Conservation (phyloP, 768 basidiomycete genomes). For the Lyophyllum semitale region DNA sequence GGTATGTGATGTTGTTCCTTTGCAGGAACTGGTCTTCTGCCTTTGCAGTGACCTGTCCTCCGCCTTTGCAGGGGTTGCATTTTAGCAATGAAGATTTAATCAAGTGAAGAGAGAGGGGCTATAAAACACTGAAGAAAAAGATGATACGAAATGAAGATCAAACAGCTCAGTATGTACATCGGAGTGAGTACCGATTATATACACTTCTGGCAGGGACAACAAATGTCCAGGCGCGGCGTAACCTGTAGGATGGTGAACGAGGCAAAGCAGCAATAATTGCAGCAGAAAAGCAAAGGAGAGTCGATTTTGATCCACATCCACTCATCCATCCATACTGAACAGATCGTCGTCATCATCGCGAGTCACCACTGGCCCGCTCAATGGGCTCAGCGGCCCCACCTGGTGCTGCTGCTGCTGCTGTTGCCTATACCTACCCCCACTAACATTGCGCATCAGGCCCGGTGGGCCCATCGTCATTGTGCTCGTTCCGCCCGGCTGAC, state of each 20-base stretch:
- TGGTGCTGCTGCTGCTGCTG: constrained; percentile 19
- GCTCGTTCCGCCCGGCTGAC: constrained; percentile 19
- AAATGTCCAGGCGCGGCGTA: not conserved
- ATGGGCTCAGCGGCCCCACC: constrained; percentile 52
- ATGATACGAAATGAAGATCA: not conserved
- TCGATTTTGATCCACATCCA: not conserved
- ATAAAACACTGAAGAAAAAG: not conserved
- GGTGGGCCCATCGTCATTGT: constrained; percentile 32
- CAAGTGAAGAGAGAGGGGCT: not conserved
- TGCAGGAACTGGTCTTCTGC: too few relatives aligned
- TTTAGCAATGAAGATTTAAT: too few relatives aligned
- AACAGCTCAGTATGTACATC: not conserved
- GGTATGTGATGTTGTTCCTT: too few relatives aligned
- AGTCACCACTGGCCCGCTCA: constrained; percentile 61
- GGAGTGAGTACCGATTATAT: not conserved
- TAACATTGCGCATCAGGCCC: constrained; percentile 38
- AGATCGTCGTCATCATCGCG: constrained; percentile 66
- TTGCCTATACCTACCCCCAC: constrained; percentile 38
- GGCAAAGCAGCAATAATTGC: not conserved
- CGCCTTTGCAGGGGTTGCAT: not conserved
- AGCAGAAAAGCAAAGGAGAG: not conserved
- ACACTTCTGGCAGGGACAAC: not conserved
- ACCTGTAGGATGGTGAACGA: not conserved
- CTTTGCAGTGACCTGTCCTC: too few relatives aligned
- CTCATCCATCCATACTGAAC: constrained; percentile 66